Conservation (phyloP, 768 basidiomycete genomes). For the Rhodotorula diobovata region DNA sequence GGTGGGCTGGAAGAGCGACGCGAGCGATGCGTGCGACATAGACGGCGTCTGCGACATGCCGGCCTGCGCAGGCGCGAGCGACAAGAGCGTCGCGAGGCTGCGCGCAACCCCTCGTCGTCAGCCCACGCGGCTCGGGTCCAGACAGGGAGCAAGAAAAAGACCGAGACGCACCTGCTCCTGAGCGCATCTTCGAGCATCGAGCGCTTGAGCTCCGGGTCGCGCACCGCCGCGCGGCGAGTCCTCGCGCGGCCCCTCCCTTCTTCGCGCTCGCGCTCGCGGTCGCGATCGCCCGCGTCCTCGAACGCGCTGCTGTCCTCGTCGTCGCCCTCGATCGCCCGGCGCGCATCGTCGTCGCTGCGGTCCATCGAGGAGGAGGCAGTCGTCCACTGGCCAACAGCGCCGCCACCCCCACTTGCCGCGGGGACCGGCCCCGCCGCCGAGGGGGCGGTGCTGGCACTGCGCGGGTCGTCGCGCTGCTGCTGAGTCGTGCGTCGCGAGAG, state of each 20-base stretch:
- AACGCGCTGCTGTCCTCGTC: constrained; percentile 32
- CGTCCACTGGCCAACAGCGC: too few species aligned
- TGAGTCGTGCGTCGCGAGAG: not conserved
- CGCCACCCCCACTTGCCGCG: not conserved
- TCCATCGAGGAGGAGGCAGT: too few species aligned
- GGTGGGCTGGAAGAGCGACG: constrained; percentile 36
- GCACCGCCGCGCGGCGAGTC: constrained; percentile 11
- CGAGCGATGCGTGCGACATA: constrained; percentile 22
- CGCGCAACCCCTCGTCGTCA: too few species aligned
- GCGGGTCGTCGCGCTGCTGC: not conserved
- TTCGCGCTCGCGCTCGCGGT: not conserved
- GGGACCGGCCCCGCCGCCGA: not conserved
- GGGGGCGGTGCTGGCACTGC: too few species aligned
- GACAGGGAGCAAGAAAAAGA: not conserved
- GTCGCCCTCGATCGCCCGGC: constrained; percentile 29
- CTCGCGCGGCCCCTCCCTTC: constrained; percentile 19
- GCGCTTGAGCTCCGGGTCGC: constrained; percentile 28
- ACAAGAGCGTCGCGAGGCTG: constrained; percentile 35
- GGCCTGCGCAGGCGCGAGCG: constrained; percentile 21
- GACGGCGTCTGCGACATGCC: constrained; percentile 29
- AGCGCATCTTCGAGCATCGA: constrained; percentile 35
- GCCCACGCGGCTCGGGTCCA: too few species aligned
- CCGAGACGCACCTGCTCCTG: constrained; percentile 19
- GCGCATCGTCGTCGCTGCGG: constrained; percentile 1
- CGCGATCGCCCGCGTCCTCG: constrained; percentile 6